A percentile compares a stretch with the other conserved stretches of the same genome.
phyloP scores from a whole-genome alignment of 148 eudicot species.

The Persicaria tinctoria region DNA sequence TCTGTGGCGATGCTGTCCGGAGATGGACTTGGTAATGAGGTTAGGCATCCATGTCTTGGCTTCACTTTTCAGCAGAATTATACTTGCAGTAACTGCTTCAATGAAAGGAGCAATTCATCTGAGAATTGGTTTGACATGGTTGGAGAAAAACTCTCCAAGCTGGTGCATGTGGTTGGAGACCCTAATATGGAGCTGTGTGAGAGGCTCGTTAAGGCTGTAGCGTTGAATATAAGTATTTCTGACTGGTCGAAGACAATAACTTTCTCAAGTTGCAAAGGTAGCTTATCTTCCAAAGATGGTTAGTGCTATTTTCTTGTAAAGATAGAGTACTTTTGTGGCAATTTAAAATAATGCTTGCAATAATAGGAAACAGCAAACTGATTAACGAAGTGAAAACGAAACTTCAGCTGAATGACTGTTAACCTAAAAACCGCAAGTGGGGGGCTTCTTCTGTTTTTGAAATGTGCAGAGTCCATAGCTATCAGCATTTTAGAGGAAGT shows the following conservation, averaged over 20 bases:
- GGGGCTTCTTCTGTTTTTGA: not conserved
- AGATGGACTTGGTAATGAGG: slow-evolving; percentile 33
- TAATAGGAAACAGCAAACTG: too few species aligned
- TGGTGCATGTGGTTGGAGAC: slow-evolving; percentile 42
- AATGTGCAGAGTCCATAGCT: not conserved
- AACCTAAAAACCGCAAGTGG: not conserved
- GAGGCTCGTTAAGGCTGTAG: slow-evolving; percentile 52
- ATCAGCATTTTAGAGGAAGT: not conserved
- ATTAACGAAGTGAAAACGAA: too few species aligned
- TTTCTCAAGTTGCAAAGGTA: slow-evolving; percentile 33
- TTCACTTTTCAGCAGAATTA: slow-evolving; percentile 40
- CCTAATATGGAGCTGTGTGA: slow-evolving; percentile 67
- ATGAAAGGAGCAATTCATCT: slow-evolving; percentile 13
- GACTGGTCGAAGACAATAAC: slow-evolving; percentile 31
- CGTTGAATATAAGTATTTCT: slow-evolving; percentile 43
- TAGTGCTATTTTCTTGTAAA: slow-evolving; percentile 12
- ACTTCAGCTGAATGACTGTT: too few species aligned
- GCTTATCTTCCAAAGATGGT: slow-evolving; percentile 33
- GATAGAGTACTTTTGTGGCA: too few species aligned
- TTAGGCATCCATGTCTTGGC: slow-evolving; percentile 70
- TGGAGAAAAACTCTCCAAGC: slow-evolving; percentile 21
- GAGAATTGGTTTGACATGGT: slow-evolving; percentile 13
- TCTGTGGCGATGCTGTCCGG: slow-evolving; percentile 52
- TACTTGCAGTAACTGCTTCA: slow-evolving; percentile 46
- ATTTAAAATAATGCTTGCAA: too few species aligned